Evolutionary conservation across 2,329 filamentous ascomycete genomes (phyloP).

Genomic region (Neopestalotiopsis clavispora): DNA sequence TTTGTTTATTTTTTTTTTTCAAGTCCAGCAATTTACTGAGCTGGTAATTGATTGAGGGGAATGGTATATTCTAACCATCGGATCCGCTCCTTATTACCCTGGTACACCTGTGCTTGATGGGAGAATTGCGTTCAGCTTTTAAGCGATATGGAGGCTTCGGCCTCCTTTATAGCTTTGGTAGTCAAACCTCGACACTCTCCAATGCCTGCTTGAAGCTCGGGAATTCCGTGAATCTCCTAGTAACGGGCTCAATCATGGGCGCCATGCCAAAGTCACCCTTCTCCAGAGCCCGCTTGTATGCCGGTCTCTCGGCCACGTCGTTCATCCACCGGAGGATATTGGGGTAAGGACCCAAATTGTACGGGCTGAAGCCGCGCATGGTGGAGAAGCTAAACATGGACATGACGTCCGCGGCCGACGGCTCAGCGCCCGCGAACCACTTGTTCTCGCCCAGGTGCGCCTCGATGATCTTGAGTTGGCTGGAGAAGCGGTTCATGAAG

Average conservation of each 20-base stretch:
- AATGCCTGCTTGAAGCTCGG: constrained; percentile 7
- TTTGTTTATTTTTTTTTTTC: too few relatives aligned
- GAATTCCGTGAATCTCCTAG: constrained; percentile 19
- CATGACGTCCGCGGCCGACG: constrained; percentile 20
- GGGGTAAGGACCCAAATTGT: constrained; percentile 16
- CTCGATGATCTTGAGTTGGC: constrained; percentile 16
- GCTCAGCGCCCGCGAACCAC: constrained; percentile 15
- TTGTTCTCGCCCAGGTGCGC: constrained; percentile 15
- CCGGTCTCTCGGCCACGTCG: constrained; percentile 17
- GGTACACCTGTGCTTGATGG: too few relatives aligned
- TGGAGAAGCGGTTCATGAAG: background rate
- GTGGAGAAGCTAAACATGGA: constrained; percentile 18
- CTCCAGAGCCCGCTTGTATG: constrained; percentile 16
- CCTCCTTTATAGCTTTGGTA: background rate
- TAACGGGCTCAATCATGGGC: constrained; percentile 16
- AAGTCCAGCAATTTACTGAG: too few relatives aligned
- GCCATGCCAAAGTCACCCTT: constrained; percentile 19
- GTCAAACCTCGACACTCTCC: constrained; percentile 5
- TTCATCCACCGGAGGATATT: constrained; percentile 19
- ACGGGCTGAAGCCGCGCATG: constrained; percentile 11
- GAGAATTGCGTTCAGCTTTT: background rate
- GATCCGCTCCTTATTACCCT: too few relatives aligned
- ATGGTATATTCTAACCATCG: too few relatives aligned
- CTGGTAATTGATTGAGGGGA: too few relatives aligned
- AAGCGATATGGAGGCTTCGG: background rate